Percentiles rank a stretch among this genome's conserved stretches.
These are phyloP conservation scores for Dissoconium aciculare DNA, from an alignment of 2,329 filamentous ascomycete species.

Conservation along the genomic window DNA sequence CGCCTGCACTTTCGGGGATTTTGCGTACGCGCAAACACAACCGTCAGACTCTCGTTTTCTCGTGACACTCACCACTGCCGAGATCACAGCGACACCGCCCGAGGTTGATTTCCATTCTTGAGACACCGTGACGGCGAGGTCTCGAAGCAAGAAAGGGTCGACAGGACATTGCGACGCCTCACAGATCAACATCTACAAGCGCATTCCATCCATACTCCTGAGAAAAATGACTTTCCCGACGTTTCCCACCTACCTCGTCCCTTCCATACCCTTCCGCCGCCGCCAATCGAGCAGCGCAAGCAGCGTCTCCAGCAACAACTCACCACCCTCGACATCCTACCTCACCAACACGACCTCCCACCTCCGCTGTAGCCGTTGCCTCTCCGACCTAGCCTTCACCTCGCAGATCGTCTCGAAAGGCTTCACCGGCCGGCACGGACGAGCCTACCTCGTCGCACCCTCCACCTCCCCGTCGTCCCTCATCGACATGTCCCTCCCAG, in stretches of 20 bases:
- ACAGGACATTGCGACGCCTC: no score
- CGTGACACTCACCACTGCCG: no score
- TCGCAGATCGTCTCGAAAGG: slow-evolving; percentile 49
- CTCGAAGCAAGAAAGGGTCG: no score
- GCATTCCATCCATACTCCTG: no score
- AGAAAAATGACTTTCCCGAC: no score
- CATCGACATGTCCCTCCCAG: slow-evolving; percentile 2
- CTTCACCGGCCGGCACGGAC: slow-evolving; percentile 49
- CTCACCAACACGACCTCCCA: slow-evolving; percentile 34
- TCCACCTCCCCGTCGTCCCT: slow-evolving; percentile 9
- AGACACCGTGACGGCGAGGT: no score
- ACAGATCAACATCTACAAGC: no score
- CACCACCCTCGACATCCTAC: slow-evolving; percentile 21
- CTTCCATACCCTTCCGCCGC: slow-evolving; percentile 34
- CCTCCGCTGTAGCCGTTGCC: slow-evolving; percentile 45
- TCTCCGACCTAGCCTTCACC: slow-evolving; percentile 43
- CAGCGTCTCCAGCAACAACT: slow-evolving; percentile 13
- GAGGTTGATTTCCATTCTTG: no score
- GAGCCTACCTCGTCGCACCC: slow-evolving; percentile 47
- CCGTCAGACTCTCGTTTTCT: no score
- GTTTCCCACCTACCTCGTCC: slow-evolving; percentile 39
- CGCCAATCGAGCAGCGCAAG: slow-evolving; percentile 29
- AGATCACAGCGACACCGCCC: no score
- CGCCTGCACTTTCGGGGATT: no score
- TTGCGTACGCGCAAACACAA: no score